phyloP scores from a whole-genome alignment of 2,329 filamentous ascomycete genomes.

The Ascosphaera apis region DNA sequence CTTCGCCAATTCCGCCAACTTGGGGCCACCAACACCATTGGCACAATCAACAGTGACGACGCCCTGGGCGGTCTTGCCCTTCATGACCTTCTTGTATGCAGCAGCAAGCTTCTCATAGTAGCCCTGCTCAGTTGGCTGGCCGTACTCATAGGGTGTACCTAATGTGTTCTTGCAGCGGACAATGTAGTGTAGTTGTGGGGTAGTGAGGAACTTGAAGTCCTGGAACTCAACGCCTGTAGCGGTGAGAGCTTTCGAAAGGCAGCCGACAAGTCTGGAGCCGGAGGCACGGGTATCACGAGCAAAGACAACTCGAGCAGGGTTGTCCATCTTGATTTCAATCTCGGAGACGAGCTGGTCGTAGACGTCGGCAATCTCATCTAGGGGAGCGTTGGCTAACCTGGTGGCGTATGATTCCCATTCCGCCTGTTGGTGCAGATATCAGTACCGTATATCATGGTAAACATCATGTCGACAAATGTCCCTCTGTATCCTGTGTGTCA shows the following conservation, averaged over 20 bases:
- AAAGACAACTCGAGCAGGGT: slow-evolving; percentile 61
- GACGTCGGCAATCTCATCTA: slow-evolving; percentile 50
- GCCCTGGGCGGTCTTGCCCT: slow-evolving; percentile 49
- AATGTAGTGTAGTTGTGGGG: slow-evolving; percentile 93
- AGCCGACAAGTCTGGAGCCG: slow-evolving; percentile 57
- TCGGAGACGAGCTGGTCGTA: slow-evolving; percentile 55
- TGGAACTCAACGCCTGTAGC: slow-evolving; percentile 50
- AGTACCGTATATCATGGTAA: no score
- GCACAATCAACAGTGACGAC: slow-evolving; percentile 76
- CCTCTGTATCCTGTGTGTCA: no score
- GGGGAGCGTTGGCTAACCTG: slow-evolving; percentile 60
- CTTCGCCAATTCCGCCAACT: slow-evolving; percentile 69
- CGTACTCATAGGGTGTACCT: slow-evolving; percentile 68
- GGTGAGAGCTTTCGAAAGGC: slow-evolving; percentile 57
- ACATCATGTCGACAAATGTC: no score
- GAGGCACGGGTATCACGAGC: slow-evolving; percentile 86
- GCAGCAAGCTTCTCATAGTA: slow-evolving; percentile 84
- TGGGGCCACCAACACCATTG: slow-evolving; percentile 87
- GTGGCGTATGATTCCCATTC: slow-evolving; percentile 87
- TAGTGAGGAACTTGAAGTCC: slow-evolving; percentile 82
- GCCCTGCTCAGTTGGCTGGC: slow-evolving; percentile 65
- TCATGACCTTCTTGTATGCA: slow-evolving; percentile 67
- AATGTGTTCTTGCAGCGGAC: slow-evolving; percentile 87
- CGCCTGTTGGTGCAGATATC: slow-evolving; percentile 27
- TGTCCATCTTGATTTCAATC: slow-evolving; percentile 49